phyloP scores from a whole-genome alignment of 176 grass and related monocot species.

The Aegilops tauschii region DNA sequence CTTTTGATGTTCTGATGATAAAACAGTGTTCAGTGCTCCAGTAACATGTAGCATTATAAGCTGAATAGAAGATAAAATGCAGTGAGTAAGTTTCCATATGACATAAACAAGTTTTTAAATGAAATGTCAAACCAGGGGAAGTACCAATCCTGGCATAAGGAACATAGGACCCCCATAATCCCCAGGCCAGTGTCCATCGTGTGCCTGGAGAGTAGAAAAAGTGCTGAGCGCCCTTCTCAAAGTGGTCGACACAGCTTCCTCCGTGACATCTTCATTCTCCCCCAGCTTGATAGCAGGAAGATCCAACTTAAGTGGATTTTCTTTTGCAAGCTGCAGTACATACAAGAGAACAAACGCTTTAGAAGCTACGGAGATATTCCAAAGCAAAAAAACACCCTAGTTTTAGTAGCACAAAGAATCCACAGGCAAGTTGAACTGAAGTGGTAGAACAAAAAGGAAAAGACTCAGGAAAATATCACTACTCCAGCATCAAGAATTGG shows the following conservation, averaged over 20 bases:
- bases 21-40: slow-evolving; percentile 63
- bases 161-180: slow-evolving; percentile 93
- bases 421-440: background rate
- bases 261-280: slow-evolving; percentile 71
- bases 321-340: slow-evolving; percentile 63
- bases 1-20: slow-evolving; percentile 66
- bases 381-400: background rate
- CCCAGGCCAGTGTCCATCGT: slow-evolving; percentile 89
- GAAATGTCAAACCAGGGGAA: background rate
- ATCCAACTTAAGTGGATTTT: slow-evolving; percentile 65
- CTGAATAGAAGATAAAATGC: slow-evolving; percentile 38
- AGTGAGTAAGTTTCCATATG: slow-evolving; percentile 10
- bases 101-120: background rate
- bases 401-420: background rate
- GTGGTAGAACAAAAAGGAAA: background rate
- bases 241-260: slow-evolving; percentile 49
- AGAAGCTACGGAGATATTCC: background rate
- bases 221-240: slow-evolving; percentile 65
- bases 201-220: slow-evolving; percentile 68
- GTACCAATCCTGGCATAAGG: slow-evolving; percentile 86
- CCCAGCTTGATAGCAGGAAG: slow-evolving; percentile 55
- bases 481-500: background rate
- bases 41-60: slow-evolving; percentile 70
- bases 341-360: background rate
- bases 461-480: background rate